Base-by-base conservation (phyloP, 2,329 filamentous ascomycete genomes). In the Talaromyces atroroseus region DNA sequence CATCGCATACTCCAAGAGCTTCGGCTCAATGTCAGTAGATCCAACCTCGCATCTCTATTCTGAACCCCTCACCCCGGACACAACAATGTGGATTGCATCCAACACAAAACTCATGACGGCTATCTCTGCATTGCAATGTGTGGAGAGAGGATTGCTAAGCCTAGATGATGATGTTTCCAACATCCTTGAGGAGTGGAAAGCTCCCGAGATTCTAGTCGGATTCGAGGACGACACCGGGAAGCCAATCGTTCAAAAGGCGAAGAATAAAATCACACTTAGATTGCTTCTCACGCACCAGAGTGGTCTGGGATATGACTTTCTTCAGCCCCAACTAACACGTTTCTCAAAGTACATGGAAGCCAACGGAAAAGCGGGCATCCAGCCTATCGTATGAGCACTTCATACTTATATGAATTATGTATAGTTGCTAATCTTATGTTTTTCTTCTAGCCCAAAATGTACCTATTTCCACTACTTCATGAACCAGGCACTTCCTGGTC, bases 21-120 rank as follows among this genome's bases (percentile, higher is more conserved):
- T 55, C 40, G 52, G 52, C 36, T 42, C 45, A 23, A 48, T 49
- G 46, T 55, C 52, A 21, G 16, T 55, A 26, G 46, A 55, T 12
- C 46, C 52, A 20, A 12, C 23, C 12, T 55, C 52, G 10, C 29
- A 29, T 6, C 32, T 55, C 5, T 29, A 20, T 6, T 23, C 36
- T 14, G 38, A 18, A 32, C 47, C 53, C 8, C 21, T 56, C 14
- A 51, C 53, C 5, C 38, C 47, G 10, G 53, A 56, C 12, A 56
- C 53, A 21, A 50, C 47, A 5, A 50, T 50, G 46, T 52, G 49
- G 49, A 42, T 52, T 14, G 49, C 49, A 12, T 52, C 49, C 6
- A 24, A 21, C 23, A 44, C 49, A 34, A 52, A 52, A 12, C 49
- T 52, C 3, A 32, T 52, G 6, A 52, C 49, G 3, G 36, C 36